phyloP scores from a whole-genome alignment of 371 early-diverging fungal species.

The Apophysomyces variabilis region DNA sequence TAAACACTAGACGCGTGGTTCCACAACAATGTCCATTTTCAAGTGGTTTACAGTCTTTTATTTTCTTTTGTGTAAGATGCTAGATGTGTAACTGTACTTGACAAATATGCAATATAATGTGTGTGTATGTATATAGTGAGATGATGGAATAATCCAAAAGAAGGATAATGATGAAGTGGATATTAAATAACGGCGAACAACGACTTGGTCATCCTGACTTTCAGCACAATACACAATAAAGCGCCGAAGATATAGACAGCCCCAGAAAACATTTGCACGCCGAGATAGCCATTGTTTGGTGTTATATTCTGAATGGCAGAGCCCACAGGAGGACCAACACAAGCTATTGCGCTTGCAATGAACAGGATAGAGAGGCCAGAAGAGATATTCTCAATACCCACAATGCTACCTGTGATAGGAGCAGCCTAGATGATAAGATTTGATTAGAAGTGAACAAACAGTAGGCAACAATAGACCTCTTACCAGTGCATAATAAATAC shows the following conservation, averaged over 20 bases:
- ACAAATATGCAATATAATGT: neutral
- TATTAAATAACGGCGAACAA: slow-evolving; percentile 12
- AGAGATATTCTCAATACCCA: slow-evolving; percentile 54
- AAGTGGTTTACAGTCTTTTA: too few species aligned
- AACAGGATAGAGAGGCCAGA: slow-evolving; percentile 62
- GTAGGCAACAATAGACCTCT: neutral
- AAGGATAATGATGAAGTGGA: neutral
- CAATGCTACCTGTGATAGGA: slow-evolving; percentile 58
- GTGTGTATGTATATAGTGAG: neutral
- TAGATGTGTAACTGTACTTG: too few species aligned
- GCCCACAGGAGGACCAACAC: slow-evolving; percentile 38
- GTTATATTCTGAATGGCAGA: slow-evolving; percentile 38
- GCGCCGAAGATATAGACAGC: slow-evolving; percentile 38
- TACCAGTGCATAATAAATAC: slow-evolving; percentile 40
- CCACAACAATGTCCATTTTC: too few species aligned
- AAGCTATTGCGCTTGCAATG: slow-evolving; percentile 42
- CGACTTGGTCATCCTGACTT: slow-evolving; percentile 18
- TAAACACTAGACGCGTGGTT: too few species aligned
- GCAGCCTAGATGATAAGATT: slow-evolving; percentile 37
- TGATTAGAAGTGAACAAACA: neutral
- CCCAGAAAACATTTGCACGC: slow-evolving; percentile 49
- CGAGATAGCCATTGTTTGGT: slow-evolving; percentile 32
- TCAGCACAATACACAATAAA: slow-evolving; percentile 19
- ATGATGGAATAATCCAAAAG: neutral
- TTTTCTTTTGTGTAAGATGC: too few species aligned